phyloP scores from a whole-genome alignment of 768 basidiomycete species.

The Rhodotorula graminis region DNA sequence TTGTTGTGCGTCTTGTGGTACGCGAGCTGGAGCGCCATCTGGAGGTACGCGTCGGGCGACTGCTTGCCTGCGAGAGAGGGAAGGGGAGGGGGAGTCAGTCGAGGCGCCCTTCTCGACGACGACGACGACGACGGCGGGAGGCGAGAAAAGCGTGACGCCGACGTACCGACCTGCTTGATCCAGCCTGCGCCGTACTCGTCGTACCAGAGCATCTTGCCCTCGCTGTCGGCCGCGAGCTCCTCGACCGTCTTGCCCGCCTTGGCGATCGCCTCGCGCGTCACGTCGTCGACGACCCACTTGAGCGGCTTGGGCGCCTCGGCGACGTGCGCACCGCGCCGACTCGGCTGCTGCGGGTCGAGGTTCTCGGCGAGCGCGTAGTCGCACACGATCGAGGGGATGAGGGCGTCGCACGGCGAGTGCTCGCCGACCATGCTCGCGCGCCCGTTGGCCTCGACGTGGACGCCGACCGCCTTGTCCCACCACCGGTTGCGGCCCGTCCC shows the following conservation, averaged over 20 bases:
- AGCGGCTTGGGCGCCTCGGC: constrained; percentile 53
- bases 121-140: too few relatives aligned
- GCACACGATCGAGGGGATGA: constrained; percentile 78
- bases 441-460: constrained; percentile 77
- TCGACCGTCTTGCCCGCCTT: constrained; percentile 59
- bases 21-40: constrained; percentile 85
- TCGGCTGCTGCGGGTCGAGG: constrained; percentile 51
- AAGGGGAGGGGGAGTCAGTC: background rate
- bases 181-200: constrained; percentile 76
- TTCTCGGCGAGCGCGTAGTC: constrained; percentile 74
- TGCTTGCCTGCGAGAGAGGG: constrained; percentile 51
- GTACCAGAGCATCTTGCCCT: constrained; percentile 77
- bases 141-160: background rate
- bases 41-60: constrained; percentile 77
- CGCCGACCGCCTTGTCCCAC: constrained; percentile 78
- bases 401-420: constrained; percentile 82
- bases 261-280: constrained; percentile 56
- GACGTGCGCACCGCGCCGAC: background rate
- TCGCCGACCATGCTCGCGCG: constrained; percentile 84
- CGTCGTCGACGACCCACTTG: constrained; percentile 68
- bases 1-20: constrained; percentile 72
- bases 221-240: constrained; percentile 67
- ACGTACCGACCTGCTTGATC: constrained; percentile 70
- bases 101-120: background rate
- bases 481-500: constrained; percentile 71